Percentiles rank a stretch among this genome's conserved stretches.
Evolutionary conservation across 768 basidiomycete species (phyloP).

Genomic region (Boletus sp.): DNA sequence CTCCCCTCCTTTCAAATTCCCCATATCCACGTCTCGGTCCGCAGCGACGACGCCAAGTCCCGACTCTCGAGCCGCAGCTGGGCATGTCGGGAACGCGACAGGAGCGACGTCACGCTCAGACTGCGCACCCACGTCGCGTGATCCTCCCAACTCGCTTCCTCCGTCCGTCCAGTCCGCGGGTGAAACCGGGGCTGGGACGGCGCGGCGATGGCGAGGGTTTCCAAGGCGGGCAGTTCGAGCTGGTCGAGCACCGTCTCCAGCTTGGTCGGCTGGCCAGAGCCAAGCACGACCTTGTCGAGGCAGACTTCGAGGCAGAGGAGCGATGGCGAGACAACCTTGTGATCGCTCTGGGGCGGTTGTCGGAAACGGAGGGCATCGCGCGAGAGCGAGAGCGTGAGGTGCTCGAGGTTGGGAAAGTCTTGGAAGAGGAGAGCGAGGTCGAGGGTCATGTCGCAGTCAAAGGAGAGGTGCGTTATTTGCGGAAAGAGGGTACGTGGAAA

Average conservation of each 20-base stretch:
- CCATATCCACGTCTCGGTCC: neutral
- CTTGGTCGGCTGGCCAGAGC: slow-evolving; percentile 18
- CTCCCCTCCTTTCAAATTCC: neutral
- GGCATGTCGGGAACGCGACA: slow-evolving; percentile 11
- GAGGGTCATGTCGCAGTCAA: slow-evolving; percentile 19
- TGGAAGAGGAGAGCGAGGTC: slow-evolving; percentile 19
- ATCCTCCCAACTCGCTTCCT: slow-evolving; percentile 3
- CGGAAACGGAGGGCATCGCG: slow-evolving; percentile 12
- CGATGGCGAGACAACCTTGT: neutral
- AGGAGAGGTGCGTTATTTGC: slow-evolving; percentile 24
- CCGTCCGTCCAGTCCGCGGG: neutral
- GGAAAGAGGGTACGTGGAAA: slow-evolving; percentile 16
- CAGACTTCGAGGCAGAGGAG: slow-evolving; percentile 16
- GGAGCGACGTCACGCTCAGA: slow-evolving; percentile 10
- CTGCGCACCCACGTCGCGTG: slow-evolving; percentile 14
- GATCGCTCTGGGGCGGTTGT: neutral
- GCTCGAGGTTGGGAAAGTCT: slow-evolving; percentile 17
- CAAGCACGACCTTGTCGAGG: slow-evolving; percentile 21
- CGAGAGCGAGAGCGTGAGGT: slow-evolving; percentile 15
- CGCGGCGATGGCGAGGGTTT: slow-evolving; percentile 13
- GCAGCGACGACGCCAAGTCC: neutral
- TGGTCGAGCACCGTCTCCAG: slow-evolving; percentile 21
- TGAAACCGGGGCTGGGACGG: neutral
- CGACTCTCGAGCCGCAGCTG: slow-evolving; percentile 8
- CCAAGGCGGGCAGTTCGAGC: slow-evolving; percentile 21